Conservation (phyloP, 2,329 filamentous ascomycete species). For the Trichophyton benhamiae region DNA sequence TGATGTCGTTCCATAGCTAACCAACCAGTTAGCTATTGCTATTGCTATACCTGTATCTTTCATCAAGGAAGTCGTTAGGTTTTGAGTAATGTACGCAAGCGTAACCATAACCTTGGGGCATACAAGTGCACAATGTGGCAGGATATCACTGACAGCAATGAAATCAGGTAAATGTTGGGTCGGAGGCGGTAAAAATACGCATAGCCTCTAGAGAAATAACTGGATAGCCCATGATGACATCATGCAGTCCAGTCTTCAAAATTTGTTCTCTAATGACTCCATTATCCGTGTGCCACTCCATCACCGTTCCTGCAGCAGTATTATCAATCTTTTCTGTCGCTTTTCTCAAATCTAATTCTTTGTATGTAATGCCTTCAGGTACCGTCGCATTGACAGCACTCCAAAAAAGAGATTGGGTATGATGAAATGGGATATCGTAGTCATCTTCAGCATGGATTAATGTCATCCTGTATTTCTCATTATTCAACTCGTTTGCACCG, state of each 20-base stretch:
- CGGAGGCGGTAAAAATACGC: conserved; percentile 10
- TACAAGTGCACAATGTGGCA: too few species aligned
- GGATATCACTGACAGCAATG: too few species aligned
- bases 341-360: conserved; percentile 39
- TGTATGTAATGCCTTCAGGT: conserved; percentile 27
- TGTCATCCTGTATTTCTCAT: conserved; percentile 21
- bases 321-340: conserved; percentile 26
- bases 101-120: too few species aligned
- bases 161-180: background rate
- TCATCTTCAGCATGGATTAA: conserved; percentile 28
- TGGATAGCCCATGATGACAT: conserved; percentile 47
- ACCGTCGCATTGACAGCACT: conserved; percentile 42
- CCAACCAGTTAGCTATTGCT: too few species aligned
- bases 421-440: conserved; percentile 25
- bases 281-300: conserved; percentile 36
- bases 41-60: too few species aligned
- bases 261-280: conserved; percentile 45
- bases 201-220: conserved; percentile 42
- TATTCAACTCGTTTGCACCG: conserved; percentile 13
- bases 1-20: too few species aligned
- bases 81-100: too few species aligned
- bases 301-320: conserved; percentile 40
- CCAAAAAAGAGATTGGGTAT: conserved; percentile 43
- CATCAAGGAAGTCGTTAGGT: too few species aligned
- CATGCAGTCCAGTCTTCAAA: conserved; percentile 44